Evolutionary conservation across 2,329 filamentous ascomycete species (phyloP), one percentile per base, ranked within the genome.

Genomic region (Aureobasidium sp.): DNA sequence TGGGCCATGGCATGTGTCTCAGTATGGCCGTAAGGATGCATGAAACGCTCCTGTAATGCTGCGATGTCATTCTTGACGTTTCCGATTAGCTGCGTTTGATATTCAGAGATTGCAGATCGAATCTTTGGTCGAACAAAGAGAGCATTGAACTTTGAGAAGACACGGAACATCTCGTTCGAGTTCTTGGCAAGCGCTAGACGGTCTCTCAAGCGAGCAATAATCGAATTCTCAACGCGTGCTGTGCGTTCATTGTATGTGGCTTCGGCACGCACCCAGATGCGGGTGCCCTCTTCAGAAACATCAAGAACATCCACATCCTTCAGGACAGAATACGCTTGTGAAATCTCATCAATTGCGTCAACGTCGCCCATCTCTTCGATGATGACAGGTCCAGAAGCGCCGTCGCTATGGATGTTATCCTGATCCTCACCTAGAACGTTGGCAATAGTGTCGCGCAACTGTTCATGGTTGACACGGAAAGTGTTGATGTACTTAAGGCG

Each of bases 111-210:
- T 61, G 94, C 95, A 67, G 95, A 92, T 67, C 94, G 88, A 77
- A 99, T 97, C 81, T 99, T 99, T n/a, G 94, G 94, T 64, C 94
- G 87, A 62, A 99, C 93, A 69, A 99, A 96, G 34, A 99, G 86
- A 1, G 94, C 94, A 73, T 99, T 99, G 83, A 99, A 99, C 73
- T 97, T 97, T 59, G 94, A 97, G 74, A 99, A 99, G 65, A 99
- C 94, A 61, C 95, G 89, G 75, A 99, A 99, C 94, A 99, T 99
- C 76, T 99, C 95, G 72, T 96, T 97, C 44, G 94, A 94, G 65
- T 91, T 96, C 81, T 96, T 97, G 14, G 94, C 93, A 7, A 91
- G 96, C 15, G 92, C 94, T 62, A 99, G 82, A 63, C 94, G 89
- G 75, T 99, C 94, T 70, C 94, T 85, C 36, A 99, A 81, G 60